These are phyloP conservation scores for Fusarium xyrophilum DNA, from an alignment of 2,329 filamentous ascomycete genomes.

Conservation along the genomic window DNA sequence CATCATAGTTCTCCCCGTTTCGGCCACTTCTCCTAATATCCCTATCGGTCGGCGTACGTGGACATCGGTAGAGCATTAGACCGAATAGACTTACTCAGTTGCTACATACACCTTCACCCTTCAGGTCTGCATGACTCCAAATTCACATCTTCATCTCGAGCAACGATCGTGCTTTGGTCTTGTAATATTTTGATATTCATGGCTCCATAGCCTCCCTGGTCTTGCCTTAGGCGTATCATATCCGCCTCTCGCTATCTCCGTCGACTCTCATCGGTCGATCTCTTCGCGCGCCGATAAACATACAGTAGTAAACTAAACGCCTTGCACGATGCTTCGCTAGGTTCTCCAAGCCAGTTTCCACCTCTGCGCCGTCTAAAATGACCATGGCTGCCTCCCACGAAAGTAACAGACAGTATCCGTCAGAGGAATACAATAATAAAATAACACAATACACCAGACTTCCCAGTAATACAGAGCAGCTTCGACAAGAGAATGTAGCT, in stretches of 20 bases:
- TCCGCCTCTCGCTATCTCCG: constrained; percentile 1
- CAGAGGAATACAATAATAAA: constrained; percentile 1
- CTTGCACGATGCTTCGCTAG: constrained; percentile 35
- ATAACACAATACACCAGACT: constrained; percentile 9
- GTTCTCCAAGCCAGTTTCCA: constrained; percentile 30
- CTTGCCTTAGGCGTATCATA: not conserved
- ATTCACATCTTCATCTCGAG: constrained; percentile 28
- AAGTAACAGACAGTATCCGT: constrained; percentile 4
- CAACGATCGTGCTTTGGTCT: constrained; percentile 25
- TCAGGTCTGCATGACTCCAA: constrained; percentile 12
- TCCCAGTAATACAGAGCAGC: constrained; percentile 33
- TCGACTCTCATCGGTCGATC: constrained; percentile 14
- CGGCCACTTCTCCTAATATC: not conserved
- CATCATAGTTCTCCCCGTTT: not conserved
- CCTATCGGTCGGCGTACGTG: constrained; percentile 9
- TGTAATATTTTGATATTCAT: constrained; percentile 37
- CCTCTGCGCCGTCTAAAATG: constrained; percentile 32
- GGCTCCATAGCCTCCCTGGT: constrained; percentile 25
- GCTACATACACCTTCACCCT: not conserved
- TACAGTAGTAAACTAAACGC: constrained; percentile 19
- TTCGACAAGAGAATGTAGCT: constrained; percentile 34
- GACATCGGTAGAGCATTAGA: constrained; percentile 8
- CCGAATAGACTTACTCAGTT: constrained; percentile 10
- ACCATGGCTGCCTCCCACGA: constrained; percentile 12
- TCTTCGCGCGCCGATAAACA: not conserved